Percentiles rank a stretch among this genome's conserved stretches.
Evolutionary conservation across 2,329 filamentous ascomycete genomes (phyloP).

Genomic region (Aspergillus intermedius): DNA sequence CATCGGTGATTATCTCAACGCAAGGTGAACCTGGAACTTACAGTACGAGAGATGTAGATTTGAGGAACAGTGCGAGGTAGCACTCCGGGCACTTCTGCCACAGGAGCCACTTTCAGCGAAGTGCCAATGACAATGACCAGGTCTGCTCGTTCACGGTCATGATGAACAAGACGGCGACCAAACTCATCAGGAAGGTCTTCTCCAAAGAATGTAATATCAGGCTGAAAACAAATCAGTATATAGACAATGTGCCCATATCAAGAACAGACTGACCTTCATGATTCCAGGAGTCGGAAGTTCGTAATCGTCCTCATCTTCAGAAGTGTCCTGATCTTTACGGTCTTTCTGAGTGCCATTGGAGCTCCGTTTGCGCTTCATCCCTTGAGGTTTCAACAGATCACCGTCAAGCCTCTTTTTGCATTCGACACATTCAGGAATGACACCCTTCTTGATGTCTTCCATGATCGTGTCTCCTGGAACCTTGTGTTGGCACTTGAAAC

Average conservation of each 20-base stretch:
- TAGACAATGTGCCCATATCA: neutral
- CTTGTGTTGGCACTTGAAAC: slow-evolving; percentile 70
- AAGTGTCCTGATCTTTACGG: slow-evolving; percentile 53
- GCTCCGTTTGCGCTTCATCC: slow-evolving; percentile 48
- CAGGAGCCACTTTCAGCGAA: slow-evolving; percentile 88
- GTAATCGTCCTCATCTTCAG: slow-evolving; percentile 55
- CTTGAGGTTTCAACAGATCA: slow-evolving; percentile 37
- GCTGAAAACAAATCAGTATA: slow-evolving; percentile 38
- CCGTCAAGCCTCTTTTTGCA: slow-evolving; percentile 54
- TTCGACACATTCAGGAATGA: slow-evolving; percentile 68
- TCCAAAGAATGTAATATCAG: slow-evolving; percentile 97
- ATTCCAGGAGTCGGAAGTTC: slow-evolving; percentile 65
- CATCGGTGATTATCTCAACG: neutral
- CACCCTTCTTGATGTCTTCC: slow-evolving; percentile 66
- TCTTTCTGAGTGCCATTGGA: slow-evolving; percentile 43
- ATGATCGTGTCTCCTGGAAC: slow-evolving; percentile 73
- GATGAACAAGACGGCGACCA: slow-evolving; percentile 68
- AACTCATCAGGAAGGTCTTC: slow-evolving; percentile 83
- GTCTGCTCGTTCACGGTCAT: slow-evolving; percentile 74
- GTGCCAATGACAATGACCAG: slow-evolving; percentile 95
- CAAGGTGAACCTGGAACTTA: slow-evolving; percentile 26
- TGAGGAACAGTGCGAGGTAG: slow-evolving; percentile 75
- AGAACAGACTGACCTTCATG: slow-evolving; percentile 56
- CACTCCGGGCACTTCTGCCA: slow-evolving; percentile 81
- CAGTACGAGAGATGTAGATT: slow-evolving; percentile 78